These are phyloP conservation scores for Kalaharituber pfeilii DNA, from an alignment of 2,329 filamentous ascomycete species.

Conservation along the genomic window DNA sequence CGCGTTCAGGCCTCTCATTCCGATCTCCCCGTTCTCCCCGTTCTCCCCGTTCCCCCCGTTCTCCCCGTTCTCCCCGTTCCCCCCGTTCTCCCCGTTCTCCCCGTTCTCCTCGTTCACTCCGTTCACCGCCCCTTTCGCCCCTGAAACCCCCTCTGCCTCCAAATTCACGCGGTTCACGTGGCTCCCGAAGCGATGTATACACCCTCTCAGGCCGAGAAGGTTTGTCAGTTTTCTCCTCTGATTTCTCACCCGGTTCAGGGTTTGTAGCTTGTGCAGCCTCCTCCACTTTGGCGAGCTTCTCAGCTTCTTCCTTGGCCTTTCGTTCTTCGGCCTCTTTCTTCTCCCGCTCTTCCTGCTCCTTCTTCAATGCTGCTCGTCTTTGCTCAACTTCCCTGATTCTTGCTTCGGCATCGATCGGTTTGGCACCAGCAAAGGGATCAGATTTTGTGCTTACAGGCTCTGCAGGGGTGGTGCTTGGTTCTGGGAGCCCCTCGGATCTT, in stretches of 20 bases:
- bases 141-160: not conserved
- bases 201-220: not conserved
- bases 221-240: not conserved
- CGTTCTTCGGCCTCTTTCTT: constrained; percentile 49
- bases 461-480: constrained; percentile 36
- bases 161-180: not conserved
- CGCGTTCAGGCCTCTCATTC: not conserved
- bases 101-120: not conserved
- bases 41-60: not conserved
- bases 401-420: constrained; percentile 81
- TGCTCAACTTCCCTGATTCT: constrained; percentile 82
- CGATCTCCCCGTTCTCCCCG: not conserved
- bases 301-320: constrained; percentile 15
- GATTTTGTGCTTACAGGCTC: constrained; percentile 54
- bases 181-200: not conserved
- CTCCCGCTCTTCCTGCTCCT: constrained; percentile 62
- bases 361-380: constrained; percentile 60
- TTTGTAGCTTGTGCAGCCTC: constrained; percentile 10
- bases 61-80: not conserved
- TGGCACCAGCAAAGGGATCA: constrained; percentile 83
- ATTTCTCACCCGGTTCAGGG: not conserved
- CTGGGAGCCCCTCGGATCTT: constrained; percentile 51
- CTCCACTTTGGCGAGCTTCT: constrained; percentile 10
- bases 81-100: not conserved
- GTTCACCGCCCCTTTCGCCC: not conserved